Evolutionary conservation across 352 stramenopile genomes (phyloP).

Genomic region (Globisporangium iwayamae): DNA sequence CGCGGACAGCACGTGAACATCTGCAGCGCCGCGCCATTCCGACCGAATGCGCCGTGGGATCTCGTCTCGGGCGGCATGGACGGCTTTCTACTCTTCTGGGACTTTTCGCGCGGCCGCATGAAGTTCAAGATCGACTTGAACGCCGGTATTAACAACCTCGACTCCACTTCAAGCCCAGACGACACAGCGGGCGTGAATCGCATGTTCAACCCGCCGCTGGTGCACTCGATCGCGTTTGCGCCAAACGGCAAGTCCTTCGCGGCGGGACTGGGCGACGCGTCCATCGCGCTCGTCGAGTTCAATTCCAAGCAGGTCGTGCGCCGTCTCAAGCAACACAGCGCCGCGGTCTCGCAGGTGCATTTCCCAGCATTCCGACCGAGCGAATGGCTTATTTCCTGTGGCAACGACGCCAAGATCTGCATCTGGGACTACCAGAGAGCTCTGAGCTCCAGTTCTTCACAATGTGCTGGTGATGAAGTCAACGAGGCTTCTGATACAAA

Average conservation of each 20-base stretch:
- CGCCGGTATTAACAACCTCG: conserved; percentile 35
- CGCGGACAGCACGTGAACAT: conserved; percentile 67
- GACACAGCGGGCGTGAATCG: conserved; percentile 30
- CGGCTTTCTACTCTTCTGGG: conserved; percentile 69
- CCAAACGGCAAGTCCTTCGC: conserved; percentile 60
- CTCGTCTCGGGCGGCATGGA: conserved; percentile 72
- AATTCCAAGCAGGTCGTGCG: conserved; percentile 44
- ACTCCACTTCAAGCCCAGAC: conserved; percentile 1
- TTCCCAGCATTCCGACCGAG: conserved; percentile 47
- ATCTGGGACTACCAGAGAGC: conserved; percentile 57
- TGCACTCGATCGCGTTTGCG: conserved; percentile 63
- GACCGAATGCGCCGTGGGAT: conserved; percentile 68
- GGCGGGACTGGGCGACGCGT: conserved; percentile 61
- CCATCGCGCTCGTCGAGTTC: conserved; percentile 65
- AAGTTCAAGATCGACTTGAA: conserved; percentile 75
- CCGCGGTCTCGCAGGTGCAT: conserved; percentile 58
- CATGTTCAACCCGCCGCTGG: conserved; percentile 74
- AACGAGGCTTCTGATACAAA: neutral
- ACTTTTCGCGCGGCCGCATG: conserved; percentile 63
- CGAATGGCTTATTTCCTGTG: conserved; percentile 57
- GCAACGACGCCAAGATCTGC: conserved; percentile 65
- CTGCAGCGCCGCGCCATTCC: conserved; percentile 63
- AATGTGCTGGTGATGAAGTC: neutral
- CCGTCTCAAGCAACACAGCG: conserved; percentile 46
- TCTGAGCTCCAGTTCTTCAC: conserved; percentile 10